These are phyloP conservation scores for Albophoma yamanashiensis DNA, from an alignment of 2,329 filamentous ascomycete species.

Conservation along the genomic window DNA sequence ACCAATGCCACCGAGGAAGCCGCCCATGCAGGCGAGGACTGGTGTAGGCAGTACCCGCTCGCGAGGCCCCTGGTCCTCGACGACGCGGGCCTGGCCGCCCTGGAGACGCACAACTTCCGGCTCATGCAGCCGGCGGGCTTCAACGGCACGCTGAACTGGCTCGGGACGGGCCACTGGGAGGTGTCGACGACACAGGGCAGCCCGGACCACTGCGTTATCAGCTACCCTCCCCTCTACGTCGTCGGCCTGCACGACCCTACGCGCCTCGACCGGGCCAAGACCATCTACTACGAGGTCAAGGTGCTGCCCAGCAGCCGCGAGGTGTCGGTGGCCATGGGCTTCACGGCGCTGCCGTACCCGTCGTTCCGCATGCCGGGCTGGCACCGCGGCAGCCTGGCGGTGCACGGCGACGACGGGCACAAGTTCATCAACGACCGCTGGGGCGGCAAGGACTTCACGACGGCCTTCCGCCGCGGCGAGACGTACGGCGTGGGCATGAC, in stretches of 20 bases:
- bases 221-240: constrained; percentile 59
- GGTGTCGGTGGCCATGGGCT: constrained; percentile 54
- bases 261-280: constrained; percentile 27
- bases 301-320: constrained; percentile 36
- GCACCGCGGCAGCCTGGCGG: constrained; percentile 63
- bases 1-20: constrained; percentile 59
- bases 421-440: constrained; percentile 65
- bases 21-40: constrained; percentile 52
- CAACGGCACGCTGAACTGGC: constrained; percentile 33
- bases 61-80: constrained; percentile 40
- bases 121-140: constrained; percentile 41
- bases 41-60: constrained; percentile 53
- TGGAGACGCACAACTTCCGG: constrained; percentile 40
- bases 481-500: constrained; percentile 63
- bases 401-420: constrained; percentile 74
- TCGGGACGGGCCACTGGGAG: constrained; percentile 41
- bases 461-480: constrained; percentile 52
- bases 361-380: constrained; percentile 69
- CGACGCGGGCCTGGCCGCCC: constrained; percentile 31
- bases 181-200: constrained; percentile 29
- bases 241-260: constrained; percentile 47
- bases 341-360: constrained; percentile 64
- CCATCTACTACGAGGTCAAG: constrained; percentile 64
- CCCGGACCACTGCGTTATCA: constrained; percentile 54
- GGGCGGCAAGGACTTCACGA: constrained; percentile 60